Percentiles rank a stretch among this genome's conserved stretches.
phyloP scores from a whole-genome alignment of 2,329 filamentous ascomycete genomes.

The Davidsoniella australis region DNA sequence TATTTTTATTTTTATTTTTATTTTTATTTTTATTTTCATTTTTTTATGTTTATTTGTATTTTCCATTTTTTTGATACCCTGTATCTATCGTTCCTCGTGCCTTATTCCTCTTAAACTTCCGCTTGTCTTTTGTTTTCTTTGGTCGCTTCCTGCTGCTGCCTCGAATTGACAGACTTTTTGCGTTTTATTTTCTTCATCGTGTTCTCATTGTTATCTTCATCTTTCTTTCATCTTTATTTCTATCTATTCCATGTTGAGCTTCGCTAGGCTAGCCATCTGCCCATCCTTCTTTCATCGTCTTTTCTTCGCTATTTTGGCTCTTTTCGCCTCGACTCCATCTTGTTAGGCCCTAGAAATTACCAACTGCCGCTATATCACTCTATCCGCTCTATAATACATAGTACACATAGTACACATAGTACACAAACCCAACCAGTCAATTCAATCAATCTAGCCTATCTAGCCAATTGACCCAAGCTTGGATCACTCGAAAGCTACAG shows the following conservation, averaged over 20 bases:
- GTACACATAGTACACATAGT: too few relatives aligned
- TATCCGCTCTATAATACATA: too few relatives aligned
- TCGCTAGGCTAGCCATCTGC: background rate
- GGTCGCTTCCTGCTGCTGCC: conserved; percentile 1
- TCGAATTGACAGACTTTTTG: background rate
- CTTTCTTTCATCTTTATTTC: background rate
- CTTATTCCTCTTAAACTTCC: background rate
- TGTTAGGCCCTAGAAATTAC: too few relatives aligned
- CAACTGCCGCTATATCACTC: too few relatives aligned
- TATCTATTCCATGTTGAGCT: background rate
- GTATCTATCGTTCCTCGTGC: background rate
- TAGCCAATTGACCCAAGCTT: too few relatives aligned
- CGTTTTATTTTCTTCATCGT: background rate
- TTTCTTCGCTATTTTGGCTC: background rate
- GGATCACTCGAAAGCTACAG: too few relatives aligned
- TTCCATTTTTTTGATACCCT: too few relatives aligned
- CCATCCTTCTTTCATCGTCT: background rate
- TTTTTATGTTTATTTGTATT: too few relatives aligned
- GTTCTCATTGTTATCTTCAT: background rate
- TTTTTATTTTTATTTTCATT: too few relatives aligned
- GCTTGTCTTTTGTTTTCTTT: background rate
- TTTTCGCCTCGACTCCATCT: background rate
- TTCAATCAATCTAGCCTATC: too few relatives aligned
- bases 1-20: too few relatives aligned
- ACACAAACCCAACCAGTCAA: too few relatives aligned